Conservation (phyloP, 2,329 filamentous ascomycete species). For the Aspergillus ibericus region DNA sequence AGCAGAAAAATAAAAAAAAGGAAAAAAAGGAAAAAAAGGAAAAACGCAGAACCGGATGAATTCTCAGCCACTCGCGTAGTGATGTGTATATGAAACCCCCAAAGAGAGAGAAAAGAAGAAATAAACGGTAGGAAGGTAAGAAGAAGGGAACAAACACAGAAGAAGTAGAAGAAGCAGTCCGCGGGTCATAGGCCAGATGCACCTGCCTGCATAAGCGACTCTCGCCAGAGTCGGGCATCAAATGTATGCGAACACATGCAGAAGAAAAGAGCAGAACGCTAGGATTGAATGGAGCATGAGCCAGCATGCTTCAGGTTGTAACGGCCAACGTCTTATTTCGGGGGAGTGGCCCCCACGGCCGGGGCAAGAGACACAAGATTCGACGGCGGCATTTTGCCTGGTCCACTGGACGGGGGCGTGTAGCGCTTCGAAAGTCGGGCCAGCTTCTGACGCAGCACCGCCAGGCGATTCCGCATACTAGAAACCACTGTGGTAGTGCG, state of each 20-base stretch:
- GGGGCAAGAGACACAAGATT: conserved; percentile 34
- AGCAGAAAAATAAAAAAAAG: too few species aligned
- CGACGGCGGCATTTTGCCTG: conserved; percentile 30
- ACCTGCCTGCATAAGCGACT: not conserved
- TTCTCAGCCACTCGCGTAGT: not conserved
- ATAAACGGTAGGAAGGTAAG: too few species aligned
- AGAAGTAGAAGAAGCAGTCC: not conserved
- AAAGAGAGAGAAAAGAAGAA: not conserved
- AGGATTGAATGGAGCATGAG: conserved; percentile 18
- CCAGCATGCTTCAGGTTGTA: conserved; percentile 18
- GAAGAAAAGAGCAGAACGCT: conserved; percentile 1
- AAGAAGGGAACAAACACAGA: not conserved
- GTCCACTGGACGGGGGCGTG: conserved; percentile 35
- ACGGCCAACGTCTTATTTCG: conserved; percentile 26
- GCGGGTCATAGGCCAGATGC: not conserved
- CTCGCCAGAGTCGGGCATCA: not conserved
- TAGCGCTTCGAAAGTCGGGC: conserved; percentile 50
- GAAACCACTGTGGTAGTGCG: conserved; percentile 42
- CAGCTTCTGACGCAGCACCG: conserved; percentile 51
- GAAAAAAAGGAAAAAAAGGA: too few species aligned
- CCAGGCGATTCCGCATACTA: conserved; percentile 50
- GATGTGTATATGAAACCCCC: not conserved
- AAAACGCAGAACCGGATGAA: not conserved
- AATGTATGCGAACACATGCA: not conserved
- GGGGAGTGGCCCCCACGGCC: conserved; percentile 35